These are phyloP conservation scores for Tubosaeta sp. DNA, from an alignment of 768 basidiomycete species.

Conservation along the genomic window DNA sequence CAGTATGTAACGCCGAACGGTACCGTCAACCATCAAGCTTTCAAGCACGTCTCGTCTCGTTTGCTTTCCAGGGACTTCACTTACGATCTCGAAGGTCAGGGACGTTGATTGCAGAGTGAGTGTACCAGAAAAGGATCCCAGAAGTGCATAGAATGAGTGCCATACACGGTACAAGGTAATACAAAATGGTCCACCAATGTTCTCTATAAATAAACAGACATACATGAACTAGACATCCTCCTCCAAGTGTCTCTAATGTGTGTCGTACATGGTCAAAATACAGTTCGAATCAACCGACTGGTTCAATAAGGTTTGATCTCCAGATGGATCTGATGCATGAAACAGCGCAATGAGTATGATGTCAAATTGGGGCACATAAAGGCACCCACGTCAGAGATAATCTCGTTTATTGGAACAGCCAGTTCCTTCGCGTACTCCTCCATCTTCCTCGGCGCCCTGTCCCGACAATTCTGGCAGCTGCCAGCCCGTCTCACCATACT, in stretches of 20 bases:
- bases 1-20: too few species aligned
- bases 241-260: background rate
- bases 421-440: conserved; percentile 28
- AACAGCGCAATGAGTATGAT: background rate
- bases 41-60: too few species aligned
- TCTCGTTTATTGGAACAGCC: conserved; percentile 22
- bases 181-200: too few species aligned
- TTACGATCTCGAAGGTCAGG: too few species aligned
- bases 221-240: conserved; percentile 4
- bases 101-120: too few species aligned
- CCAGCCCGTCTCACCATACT: conserved; percentile 27
- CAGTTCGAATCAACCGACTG: conserved; percentile 13
- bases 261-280: background rate
- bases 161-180: background rate
- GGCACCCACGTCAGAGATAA: conserved; percentile 27
- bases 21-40: too few species aligned
- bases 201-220: conserved; percentile 3
- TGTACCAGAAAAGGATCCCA: background rate
- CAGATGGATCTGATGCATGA: conserved; percentile 18
- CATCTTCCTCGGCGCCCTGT: conserved; percentile 29
- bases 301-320: conserved; percentile 29
- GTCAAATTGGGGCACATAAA: background rate
- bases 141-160: background rate
- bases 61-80: too few species aligned
- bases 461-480: conserved; percentile 26